Evolutionary conservation across 2,329 filamentous ascomycete genomes (phyloP), one percentile per base, ranked within the genome.

Genomic region (Rachicladosporium sp.): DNA sequence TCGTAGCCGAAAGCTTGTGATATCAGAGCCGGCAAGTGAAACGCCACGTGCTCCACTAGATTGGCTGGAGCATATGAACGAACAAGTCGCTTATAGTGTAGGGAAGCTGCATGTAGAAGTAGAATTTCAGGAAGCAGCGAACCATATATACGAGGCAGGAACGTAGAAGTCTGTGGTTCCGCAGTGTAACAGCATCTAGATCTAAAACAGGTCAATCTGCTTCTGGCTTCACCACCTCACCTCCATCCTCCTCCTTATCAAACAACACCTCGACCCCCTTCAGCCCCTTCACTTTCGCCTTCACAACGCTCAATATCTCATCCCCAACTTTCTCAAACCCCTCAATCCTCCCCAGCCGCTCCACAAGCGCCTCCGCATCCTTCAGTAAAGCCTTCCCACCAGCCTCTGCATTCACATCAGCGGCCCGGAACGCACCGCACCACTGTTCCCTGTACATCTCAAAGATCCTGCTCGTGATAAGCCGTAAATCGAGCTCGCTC

Each of bases 391-490:
- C 81, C 51, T 79, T 71, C 51, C 80, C 78, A 3, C 83, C 86
- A 37, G 65, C 64, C 46, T 76, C 71, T 5, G 76, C 84, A 59
- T 72, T 76, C 13, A 86, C 68, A 21, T 69, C 65, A 13, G 80
- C 73, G 31, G 76, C 77, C 32, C 70, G 65, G 49, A 91, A 79
- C 8, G 80, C 80, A 47, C 72, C 74, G 11, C 80, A 78, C 58
- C 91, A 79, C 53, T 89, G 82, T 41, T 83, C 79, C 52, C 77
- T 78, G 59, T 94, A 94, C 57, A 76, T 85, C 30, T 72, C 68
- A 59, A 93, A 93, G 1, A 95, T 86, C 1, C 84, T 82, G 12
- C 71, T 66, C 83, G 94, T 93, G 52, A 95, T 93, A 64, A 84
- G 76, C 39, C 73, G 70, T 2, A 93, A 79, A 1, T 81, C 80